A percentile compares a stretch with the other conserved stretches of the same genome.
Conservation (phyloP, 805 yeast genomes). For the Nakazawaea holstii region DNA sequence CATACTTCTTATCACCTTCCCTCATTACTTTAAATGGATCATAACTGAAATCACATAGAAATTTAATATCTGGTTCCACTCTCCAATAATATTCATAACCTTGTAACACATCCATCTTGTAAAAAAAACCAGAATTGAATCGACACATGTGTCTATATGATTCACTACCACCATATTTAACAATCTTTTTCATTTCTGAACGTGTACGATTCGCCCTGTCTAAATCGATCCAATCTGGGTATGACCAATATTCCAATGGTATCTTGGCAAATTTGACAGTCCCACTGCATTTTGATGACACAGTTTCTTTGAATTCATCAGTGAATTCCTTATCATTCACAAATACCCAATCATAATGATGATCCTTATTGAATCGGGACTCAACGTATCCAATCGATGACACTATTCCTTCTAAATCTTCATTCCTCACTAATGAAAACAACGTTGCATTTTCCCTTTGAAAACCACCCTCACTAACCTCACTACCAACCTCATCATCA, state of each 20-base stretch:
- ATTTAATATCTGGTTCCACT: conserved; percentile 47
- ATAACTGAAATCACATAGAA: conserved; percentile 45
- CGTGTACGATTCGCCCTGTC: conserved; percentile 24
- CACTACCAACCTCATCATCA: not conserved
- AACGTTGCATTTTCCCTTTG: conserved; percentile 55
- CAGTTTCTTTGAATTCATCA: conserved; percentile 28
- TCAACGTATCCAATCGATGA: conserved; percentile 31
- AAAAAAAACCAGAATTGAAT: conserved; percentile 46
- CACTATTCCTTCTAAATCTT: conserved; percentile 30
- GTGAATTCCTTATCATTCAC: conserved; percentile 42
- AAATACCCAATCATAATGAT: conserved; percentile 39
- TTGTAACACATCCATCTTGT: conserved; percentile 37
- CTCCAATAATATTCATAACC: conserved; percentile 54
- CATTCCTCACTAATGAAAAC: conserved; percentile 37
- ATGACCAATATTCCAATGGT: conserved; percentile 41
- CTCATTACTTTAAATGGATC: conserved; percentile 47
- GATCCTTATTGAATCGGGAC: conserved; percentile 30
- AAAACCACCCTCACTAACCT: not conserved
- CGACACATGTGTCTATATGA: conserved; percentile 69
- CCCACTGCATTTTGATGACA: conserved; percentile 33
- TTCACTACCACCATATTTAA: conserved; percentile 54
- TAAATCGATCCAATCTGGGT: conserved; percentile 37
- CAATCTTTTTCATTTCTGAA: conserved; percentile 22
- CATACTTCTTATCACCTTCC: conserved; percentile 40
- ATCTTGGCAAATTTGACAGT: conserved; percentile 34